phyloP scores from a whole-genome alignment of 495 filamentous ascomycete genomes.

The Aspergillus affinis region DNA sequence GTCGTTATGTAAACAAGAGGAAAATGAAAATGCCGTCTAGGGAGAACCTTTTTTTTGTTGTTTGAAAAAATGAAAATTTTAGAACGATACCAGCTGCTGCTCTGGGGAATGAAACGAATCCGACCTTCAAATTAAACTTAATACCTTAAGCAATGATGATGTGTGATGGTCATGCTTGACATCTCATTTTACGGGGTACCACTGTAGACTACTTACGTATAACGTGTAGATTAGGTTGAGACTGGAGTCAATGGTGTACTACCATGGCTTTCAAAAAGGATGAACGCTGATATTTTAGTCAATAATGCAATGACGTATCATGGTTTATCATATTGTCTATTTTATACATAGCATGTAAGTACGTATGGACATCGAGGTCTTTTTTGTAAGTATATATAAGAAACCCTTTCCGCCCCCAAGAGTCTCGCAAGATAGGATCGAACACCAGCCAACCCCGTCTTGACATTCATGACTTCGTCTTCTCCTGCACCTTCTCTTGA shows the following conservation, averaged over 20 bases:
- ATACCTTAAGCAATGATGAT: too few species aligned
- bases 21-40: constrained; percentile 10
- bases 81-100: constrained; percentile 45
- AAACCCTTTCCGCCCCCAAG: background rate
- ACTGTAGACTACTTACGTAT: too few species aligned
- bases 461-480: background rate
- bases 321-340: background rate
- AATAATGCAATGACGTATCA: constrained; percentile 1
- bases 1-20: constrained; percentile 88
- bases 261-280: too few species aligned
- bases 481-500: constrained; percentile 1
- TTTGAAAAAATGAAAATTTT: constrained; percentile 31
- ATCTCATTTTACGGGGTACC: too few species aligned
- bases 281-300: too few species aligned
- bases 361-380: background rate
- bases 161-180: too few species aligned
- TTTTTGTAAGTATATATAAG: background rate
- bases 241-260: too few species aligned
- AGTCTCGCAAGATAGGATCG: background rate
- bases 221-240: too few species aligned
- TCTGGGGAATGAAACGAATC: constrained; percentile 18
- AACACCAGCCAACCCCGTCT: too few species aligned
- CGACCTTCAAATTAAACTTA: constrained; percentile 9
- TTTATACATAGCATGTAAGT: background rate
- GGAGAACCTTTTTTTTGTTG: background rate